A percentile compares a stretch with the other conserved stretches of the same genome.
phyloP scores from a whole-genome alignment of 495 filamentous ascomycete genomes.

The Barbatosphaeria neglecta region DNA sequence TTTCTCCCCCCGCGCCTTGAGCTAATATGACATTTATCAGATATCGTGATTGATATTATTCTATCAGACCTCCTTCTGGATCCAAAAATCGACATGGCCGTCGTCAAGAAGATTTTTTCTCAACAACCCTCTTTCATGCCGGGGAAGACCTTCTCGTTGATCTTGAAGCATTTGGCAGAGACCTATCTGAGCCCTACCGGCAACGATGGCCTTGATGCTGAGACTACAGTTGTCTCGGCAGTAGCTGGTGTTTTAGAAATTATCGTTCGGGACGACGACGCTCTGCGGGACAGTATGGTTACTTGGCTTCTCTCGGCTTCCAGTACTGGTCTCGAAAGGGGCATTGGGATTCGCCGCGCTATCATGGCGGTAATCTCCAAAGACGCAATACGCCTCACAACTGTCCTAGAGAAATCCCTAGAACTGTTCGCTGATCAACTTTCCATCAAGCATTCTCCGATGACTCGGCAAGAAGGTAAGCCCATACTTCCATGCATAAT shows the following conservation, averaged over 20 bases:
- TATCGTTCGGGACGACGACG: conserved; percentile 23
- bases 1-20: neutral
- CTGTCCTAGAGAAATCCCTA: conserved; percentile 54
- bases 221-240: conserved; percentile 29
- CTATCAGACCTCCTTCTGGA: conserved; percentile 34
- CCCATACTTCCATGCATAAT: no score
- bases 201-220: conserved; percentile 14
- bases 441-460: conserved; percentile 72
- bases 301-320: conserved; percentile 57
- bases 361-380: conserved; percentile 48
- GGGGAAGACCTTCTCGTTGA: conserved; percentile 41
- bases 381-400: conserved; percentile 40
- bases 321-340: conserved; percentile 52
- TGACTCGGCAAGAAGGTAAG: conserved; percentile 81
- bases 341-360: conserved; percentile 51
- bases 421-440: conserved; percentile 72
- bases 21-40: conserved; percentile 29
- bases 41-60: conserved; percentile 40
- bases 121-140: conserved; percentile 45
- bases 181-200: conserved; percentile 32
- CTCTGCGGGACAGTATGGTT: conserved; percentile 40
- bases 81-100: conserved; percentile 11
- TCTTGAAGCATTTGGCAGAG: conserved; percentile 49
- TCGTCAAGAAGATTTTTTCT: conserved; percentile 33
- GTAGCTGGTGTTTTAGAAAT: conserved; percentile 31